Base-by-base conservation (phyloP, 2,329 filamentous ascomycete species). In the Leptographium lundbergii region DNA sequence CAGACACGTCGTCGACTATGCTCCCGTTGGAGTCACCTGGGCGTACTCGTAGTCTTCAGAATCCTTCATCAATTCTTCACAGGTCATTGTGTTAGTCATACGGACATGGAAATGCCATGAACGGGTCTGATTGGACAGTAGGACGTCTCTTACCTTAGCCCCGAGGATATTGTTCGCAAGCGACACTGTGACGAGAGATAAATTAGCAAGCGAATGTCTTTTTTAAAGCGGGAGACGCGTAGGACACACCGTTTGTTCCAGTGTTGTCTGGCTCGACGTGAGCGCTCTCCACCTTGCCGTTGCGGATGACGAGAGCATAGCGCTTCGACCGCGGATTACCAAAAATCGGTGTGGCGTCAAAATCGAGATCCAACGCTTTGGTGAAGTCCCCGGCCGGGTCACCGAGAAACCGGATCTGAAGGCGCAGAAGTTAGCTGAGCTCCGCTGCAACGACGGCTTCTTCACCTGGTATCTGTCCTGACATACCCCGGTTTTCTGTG, bases 261-360 rank as follows among this genome's bases (percentile, higher is more conserved):
- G 88, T 94, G 74, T 88, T 91, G 72, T 96, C 91, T 13, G 90
- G 86, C 79, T 96, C 92, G 57, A 96, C 82, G 67, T 90, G 84
- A 24, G 87, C 81, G 67, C 86, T 82, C 74, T 86, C 87, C 66
- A 96, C 88, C 74, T 89, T 90, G 65, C 92, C 91, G 66, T 95
- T 76, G 75, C 95, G 85, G 57, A 95, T 77, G 57, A 91, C 80
- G 58, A 96, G 77, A 24, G 88, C 90, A 69, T 95, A 96, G 56
- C 92, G 83, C 83, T 96, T 95, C 74, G 88, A 87, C 64, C 92
- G 84, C 66, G 82, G 76, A 66, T 86, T 85, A 51, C 92, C 92
- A 67, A 97, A 94, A 70, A 96, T 82, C 58, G 87, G 77, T 14
- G 81, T 78, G 57, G 81, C 86, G 63, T 96, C 90, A 68, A 96